Base-by-base conservation (phyloP, 2,329 filamentous ascomycete genomes). In the Xylariaceae sp. region DNA sequence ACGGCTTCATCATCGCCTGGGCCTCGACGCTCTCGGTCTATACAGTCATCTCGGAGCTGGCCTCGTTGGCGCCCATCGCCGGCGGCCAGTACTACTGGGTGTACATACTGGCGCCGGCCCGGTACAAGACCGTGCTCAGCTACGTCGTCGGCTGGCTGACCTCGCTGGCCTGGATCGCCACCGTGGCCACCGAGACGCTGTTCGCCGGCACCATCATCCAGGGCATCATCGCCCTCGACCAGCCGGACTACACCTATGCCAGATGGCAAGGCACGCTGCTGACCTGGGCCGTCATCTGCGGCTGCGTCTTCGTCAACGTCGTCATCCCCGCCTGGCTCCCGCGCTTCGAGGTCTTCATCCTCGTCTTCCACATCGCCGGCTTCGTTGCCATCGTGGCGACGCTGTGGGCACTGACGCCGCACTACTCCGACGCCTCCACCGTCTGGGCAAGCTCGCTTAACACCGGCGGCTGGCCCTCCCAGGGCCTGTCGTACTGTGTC, bases 1-100 rank as follows among this genome's bases (percentile, higher is more conserved):
- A 69, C 42, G 67, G 67, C 30, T 74, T 65, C 51, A 58, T 73
- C 19, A 63, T 72, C 29, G 64, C 68, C 13, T 72, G 67, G 65
- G 45, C 55, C 13, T 65, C 63, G 1, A 72, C 64, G 0, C 44
- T 74, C 34, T 65, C 58, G 0, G 58, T 44, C 4, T 68, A 67
- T 40, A 63, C 59, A 0, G 63, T 64, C 12, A 61, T 69, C 28
- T 61, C 59, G 2, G 66, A 70, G 39, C 45, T 68, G 22, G 64
- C 59, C 1, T 67, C 63, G 4, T 62, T 70, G 57, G 57, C 44
- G 7, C 46, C 40, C 4, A 45, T 38, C 1, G 44, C 49, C 3
- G 46, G 42, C 5, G 45, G 48, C 0, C 46, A 48, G 14, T 53
- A 47, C 28, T 42, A 46, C 21, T 52, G 47, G 43, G 41, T 47